Evolutionary conservation across 495 filamentous ascomycete genomes (phyloP).

Genomic region (Hyaloscypha finlandica): DNA sequence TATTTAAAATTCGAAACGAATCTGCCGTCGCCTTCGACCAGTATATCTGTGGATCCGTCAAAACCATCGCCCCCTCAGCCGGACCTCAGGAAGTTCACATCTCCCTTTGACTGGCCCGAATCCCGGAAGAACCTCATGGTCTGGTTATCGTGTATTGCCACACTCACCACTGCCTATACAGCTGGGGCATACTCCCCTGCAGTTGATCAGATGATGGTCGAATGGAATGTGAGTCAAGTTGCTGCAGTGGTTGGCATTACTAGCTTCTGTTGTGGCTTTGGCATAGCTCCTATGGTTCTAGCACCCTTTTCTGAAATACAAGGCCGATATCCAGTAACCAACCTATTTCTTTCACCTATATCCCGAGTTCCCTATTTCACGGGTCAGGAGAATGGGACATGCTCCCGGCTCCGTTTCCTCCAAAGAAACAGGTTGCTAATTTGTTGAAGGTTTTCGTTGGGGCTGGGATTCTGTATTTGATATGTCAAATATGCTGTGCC

Average conservation of each 20-base stretch:
- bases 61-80: slow-evolving; percentile 56
- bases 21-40: slow-evolving; percentile 57
- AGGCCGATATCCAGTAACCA: slow-evolving; percentile 62
- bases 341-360: too few species aligned
- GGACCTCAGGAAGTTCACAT: slow-evolving; percentile 64
- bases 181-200: slow-evolving; percentile 80
- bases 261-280: slow-evolving; percentile 81
- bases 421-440: too few species aligned
- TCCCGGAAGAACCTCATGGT: slow-evolving; percentile 71
- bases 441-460: slow-evolving; percentile 61
- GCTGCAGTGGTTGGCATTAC: slow-evolving; percentile 79
- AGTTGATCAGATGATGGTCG: slow-evolving; percentile 57
- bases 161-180: slow-evolving; percentile 76
- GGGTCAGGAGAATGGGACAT: too few species aligned
- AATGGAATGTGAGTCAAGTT: slow-evolving; percentile 63
- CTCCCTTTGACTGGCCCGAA: slow-evolving; percentile 74
- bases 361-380: too few species aligned
- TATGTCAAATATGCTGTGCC: slow-evolving; percentile 76
- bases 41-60: slow-evolving; percentile 36
- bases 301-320: slow-evolving; percentile 90
- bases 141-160: slow-evolving; percentile 73
- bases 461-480: slow-evolving; percentile 65
- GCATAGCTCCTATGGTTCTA: slow-evolving; percentile 82
- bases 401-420: too few species aligned
- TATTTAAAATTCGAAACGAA: slow-evolving; percentile 75